phyloP scores from a whole-genome alignment of 176 grass and related monocot species.

The Oryza nivara region DNA sequence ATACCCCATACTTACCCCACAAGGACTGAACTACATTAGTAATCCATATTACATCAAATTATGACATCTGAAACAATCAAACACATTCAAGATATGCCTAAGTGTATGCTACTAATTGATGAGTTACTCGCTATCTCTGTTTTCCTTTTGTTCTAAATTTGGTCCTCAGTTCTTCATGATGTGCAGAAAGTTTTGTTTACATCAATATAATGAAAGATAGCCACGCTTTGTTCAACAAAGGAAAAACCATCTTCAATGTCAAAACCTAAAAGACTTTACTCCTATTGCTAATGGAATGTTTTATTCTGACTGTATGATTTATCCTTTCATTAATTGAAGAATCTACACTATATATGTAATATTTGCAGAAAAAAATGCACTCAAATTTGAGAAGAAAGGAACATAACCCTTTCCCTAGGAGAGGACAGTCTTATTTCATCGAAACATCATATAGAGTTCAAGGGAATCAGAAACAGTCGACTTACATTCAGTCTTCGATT shows the following conservation, averaged over 20 bases:
- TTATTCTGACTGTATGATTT: background rate
- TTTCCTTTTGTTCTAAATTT: background rate
- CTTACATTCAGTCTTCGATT: slow-evolving; percentile 25
- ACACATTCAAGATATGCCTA: background rate
- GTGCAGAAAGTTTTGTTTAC: background rate
- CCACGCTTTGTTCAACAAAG: background rate
- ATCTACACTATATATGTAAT: background rate
- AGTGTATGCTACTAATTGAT: background rate
- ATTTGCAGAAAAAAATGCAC: background rate
- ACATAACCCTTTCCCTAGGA: background rate
- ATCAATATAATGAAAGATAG: background rate
- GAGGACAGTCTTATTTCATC: background rate
- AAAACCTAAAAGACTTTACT: background rate
- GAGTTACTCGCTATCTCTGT: background rate
- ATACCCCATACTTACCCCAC: background rate
- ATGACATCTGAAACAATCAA: background rate
- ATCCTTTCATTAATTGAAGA: background rate
- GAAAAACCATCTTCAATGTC: background rate
- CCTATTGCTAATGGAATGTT: background rate
- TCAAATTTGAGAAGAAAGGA: background rate
- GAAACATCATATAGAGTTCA: background rate
- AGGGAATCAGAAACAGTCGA: slow-evolving; percentile 5
- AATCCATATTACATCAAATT: background rate
- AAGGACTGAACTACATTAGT: background rate
- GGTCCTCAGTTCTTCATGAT: background rate